Base-by-base conservation (phyloP, 768 basidiomycete genomes). In the Collybia sordida region DNA sequence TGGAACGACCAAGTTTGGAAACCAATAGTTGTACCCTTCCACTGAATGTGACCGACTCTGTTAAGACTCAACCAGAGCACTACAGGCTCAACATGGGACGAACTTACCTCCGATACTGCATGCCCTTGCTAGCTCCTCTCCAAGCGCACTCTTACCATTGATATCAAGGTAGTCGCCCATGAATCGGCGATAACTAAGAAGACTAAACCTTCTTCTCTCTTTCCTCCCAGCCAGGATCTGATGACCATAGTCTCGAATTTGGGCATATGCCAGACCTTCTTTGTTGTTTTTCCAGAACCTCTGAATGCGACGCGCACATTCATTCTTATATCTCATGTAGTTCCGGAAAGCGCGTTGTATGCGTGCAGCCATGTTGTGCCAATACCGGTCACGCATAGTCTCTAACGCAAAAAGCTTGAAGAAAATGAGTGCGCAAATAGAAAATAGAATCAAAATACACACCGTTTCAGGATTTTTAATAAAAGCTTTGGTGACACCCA, bases 231-330 rank as follows among this genome's bases (percentile, higher is more conserved):
- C 95, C 3, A 98, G 79, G 15, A 98, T 74, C 62, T 96, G 86
- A 61, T 99, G 96, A 0, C 97, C 95, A 54, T 96, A 91, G 56
- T 97, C 94, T n/a, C 97, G 81, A 49, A 89, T 75, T 62, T 97
- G 85, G 15, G 90, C 86, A 63, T 93, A 98, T 22, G 83, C 90
- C 42, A 98, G 79, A 15, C 81, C 79, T 63, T 98, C 94, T 67
- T 98, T 98, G 77, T 98, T 98, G 69, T 93, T 93, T 75, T 88
- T 92, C 97, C 97, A 99, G 80, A 98, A 98, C 48, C 95, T 77
- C 65, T 98, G 97, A 47, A 99, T 98, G 46, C 93, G 88, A 27
- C 81, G 82, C 9, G 97, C 97, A 60, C 93, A 96, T 63, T 98
- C 97, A 59, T 94, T 83, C 70, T 90, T 93, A 71, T 97, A 92